Conservation (phyloP, 208 protist genomes). For the Leishmania amazonensis region DNA sequence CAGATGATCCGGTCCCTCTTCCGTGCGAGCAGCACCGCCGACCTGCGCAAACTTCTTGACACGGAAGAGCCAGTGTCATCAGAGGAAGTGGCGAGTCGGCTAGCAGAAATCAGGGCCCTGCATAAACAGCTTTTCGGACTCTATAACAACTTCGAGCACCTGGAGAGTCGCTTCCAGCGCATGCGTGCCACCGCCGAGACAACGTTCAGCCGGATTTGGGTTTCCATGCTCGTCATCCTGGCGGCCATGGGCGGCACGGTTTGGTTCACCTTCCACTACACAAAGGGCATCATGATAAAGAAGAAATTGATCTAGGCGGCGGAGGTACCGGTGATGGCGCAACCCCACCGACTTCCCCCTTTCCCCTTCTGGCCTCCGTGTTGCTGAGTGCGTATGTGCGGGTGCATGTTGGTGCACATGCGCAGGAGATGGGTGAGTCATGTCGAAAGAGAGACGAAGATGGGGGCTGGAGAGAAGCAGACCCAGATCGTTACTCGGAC, state of each 20-base stretch:
- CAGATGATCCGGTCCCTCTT: slow-evolving; percentile 27
- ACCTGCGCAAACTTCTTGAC: slow-evolving; percentile 26
- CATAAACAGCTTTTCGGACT: slow-evolving; percentile 29
- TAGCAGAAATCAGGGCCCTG: slow-evolving; percentile 27
- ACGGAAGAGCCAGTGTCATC: slow-evolving; percentile 26
- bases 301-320: slow-evolving; percentile 46
- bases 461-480: background rate
- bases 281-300: slow-evolving; percentile 47
- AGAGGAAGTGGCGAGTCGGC: slow-evolving; percentile 20
- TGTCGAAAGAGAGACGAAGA: background rate
- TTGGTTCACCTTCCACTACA: slow-evolving; percentile 50
- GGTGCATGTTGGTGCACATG: background rate
- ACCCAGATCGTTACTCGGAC: background rate
- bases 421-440: too few relatives aligned
- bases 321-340: background rate
- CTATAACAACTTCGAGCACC: slow-evolving; percentile 16
- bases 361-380: background rate
- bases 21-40: slow-evolving; percentile 18
- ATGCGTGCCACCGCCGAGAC: slow-evolving; percentile 52
- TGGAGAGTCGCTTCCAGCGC: slow-evolving; percentile 29
- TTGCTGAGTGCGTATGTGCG: background rate
- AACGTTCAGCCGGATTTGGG: slow-evolving; percentile 64
- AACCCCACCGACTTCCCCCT: background rate
- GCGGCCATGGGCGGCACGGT: slow-evolving; percentile 21
- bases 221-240: slow-evolving; percentile 25